Percentiles rank a stretch among this genome's conserved stretches.
Evolutionary conservation across 1,139 yeast genomes (phyloP).

Genomic region (Suhomyces guaymorum): DNA sequence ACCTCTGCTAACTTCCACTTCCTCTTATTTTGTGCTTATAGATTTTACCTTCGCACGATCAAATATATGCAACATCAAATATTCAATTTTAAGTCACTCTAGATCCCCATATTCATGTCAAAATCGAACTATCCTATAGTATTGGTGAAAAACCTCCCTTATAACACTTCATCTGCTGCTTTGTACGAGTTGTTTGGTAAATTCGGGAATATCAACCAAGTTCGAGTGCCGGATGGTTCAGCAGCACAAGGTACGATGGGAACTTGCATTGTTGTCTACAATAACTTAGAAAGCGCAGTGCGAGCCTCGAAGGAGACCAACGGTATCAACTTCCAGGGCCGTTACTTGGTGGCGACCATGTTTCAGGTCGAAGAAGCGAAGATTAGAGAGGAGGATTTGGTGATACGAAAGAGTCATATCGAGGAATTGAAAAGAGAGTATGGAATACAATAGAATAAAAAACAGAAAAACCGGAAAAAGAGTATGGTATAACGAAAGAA

Average conservation of each 20-base stretch:
- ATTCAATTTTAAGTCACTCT: background rate
- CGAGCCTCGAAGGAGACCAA: slow-evolving; percentile 55
- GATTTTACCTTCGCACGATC: too few species aligned
- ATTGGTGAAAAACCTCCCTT: slow-evolving; percentile 61
- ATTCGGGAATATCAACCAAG: slow-evolving; percentile 58
- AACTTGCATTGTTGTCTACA: slow-evolving; percentile 59
- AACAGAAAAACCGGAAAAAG: background rate
- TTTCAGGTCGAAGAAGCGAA: slow-evolving; percentile 44
- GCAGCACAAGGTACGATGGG: slow-evolving; percentile 30
- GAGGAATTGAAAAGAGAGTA: slow-evolving; percentile 19
- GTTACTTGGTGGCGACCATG: slow-evolving; percentile 56
- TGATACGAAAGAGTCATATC: slow-evolving; percentile 22
- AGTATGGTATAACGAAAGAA: too few species aligned
- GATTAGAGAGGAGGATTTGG: slow-evolving; percentile 24
- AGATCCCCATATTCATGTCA: slow-evolving; percentile 12
- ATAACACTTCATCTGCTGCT: slow-evolving; percentile 46
- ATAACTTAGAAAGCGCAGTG: slow-evolving; percentile 48
- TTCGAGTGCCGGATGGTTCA: slow-evolving; percentile 48
- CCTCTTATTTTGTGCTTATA: too few species aligned
- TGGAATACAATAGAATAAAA: slow-evolving; percentile 1
- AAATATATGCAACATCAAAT: background rate
- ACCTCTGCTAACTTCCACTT: too few species aligned
- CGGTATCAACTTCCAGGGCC: slow-evolving; percentile 61
- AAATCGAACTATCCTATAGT: slow-evolving; percentile 48
- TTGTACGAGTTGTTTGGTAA: slow-evolving; percentile 56